Percentiles rank a stretch among this genome's conserved stretches.
phyloP scores from a whole-genome alignment of 2,329 filamentous ascomycete genomes.

The Cephalotrichum gorgonifer region DNA sequence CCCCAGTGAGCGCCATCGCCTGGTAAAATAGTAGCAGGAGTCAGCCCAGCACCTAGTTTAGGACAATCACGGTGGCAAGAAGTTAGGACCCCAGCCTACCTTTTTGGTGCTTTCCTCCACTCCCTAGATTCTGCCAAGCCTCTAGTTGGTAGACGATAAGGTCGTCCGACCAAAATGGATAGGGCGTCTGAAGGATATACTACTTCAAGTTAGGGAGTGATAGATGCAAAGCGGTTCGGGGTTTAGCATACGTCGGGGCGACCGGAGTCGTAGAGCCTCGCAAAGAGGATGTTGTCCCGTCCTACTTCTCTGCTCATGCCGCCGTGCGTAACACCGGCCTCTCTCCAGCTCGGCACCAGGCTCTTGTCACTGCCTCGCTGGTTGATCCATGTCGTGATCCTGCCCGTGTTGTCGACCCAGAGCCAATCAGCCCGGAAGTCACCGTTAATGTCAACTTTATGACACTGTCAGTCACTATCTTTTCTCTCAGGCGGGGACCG shows the following conservation, averaged over 20 bases:
- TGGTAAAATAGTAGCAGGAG: not conserved
- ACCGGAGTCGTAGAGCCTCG: constrained; percentile 7
- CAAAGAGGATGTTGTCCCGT: constrained; percentile 8
- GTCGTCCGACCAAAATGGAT: not conserved
- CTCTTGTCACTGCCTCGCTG: not conserved
- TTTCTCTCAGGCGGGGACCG: not conserved
- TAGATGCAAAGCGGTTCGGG: not conserved
- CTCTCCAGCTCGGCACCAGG: not conserved
- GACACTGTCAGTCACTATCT: not conserved
- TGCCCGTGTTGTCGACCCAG: not conserved
- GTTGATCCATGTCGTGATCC: not conserved
- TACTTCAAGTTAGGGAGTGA: not conserved
- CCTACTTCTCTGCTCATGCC: not conserved
- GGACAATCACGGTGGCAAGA: too few species aligned
- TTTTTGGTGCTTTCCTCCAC: constrained; percentile 5
- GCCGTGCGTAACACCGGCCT: not conserved
- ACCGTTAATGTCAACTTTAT: not conserved
- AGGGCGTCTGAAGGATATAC: not conserved
- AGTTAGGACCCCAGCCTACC: not conserved
- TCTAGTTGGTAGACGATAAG: not conserved
- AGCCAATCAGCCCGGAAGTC: not conserved
- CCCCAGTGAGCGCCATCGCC: constrained; percentile 4
- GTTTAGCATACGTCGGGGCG: constrained; percentile 5
- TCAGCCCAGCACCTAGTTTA: too few species aligned
- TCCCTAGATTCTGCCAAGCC: constrained; percentile 4